Conservation (phyloP, 1,284 basidiomycete genomes). For the Microbotryum intermedium region DNA sequence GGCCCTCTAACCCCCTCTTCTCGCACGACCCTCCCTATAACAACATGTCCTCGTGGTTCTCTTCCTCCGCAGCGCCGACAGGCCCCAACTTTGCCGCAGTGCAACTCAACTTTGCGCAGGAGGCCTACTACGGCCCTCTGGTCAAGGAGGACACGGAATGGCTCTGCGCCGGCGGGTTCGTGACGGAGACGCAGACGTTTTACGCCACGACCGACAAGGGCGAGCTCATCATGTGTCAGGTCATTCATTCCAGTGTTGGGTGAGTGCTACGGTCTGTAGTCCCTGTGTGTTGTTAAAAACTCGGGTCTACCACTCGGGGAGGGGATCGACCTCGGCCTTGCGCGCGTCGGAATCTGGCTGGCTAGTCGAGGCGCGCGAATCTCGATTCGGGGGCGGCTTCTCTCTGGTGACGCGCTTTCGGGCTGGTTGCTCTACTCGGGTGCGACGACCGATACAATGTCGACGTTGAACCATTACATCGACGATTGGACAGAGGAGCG, state of each 20-base stretch:
- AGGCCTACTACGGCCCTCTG: slow-evolving; percentile 50
- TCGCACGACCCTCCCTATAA: neutral
- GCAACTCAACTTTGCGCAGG: slow-evolving; percentile 9
- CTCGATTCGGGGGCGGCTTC: too few relatives aligned
- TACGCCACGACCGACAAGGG: slow-evolving; percentile 76
- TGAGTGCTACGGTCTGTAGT: slow-evolving; percentile 42
- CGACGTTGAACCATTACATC: too few relatives aligned
- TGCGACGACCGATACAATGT: too few relatives aligned
- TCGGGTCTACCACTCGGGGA: too few relatives aligned
- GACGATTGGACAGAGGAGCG: neutral
- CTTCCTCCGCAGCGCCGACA: neutral
- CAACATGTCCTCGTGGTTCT: slow-evolving; percentile 21
- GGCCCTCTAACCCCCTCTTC: neutral
- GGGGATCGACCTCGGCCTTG: too few relatives aligned
- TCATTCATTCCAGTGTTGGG: slow-evolving; percentile 94
- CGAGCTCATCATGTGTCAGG: slow-evolving; percentile 71
- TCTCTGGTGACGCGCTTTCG: too few relatives aligned
- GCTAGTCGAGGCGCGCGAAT: too few relatives aligned
- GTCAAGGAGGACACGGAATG: slow-evolving; percentile 68
- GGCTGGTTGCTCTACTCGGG: too few relatives aligned
- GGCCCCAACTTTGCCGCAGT: slow-evolving; percentile 30
- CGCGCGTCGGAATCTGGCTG: too few relatives aligned
- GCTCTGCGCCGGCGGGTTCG: slow-evolving; percentile 73
- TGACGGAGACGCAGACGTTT: slow-evolving; percentile 85
- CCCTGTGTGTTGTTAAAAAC: neutral